phyloP scores from a whole-genome alignment of 441 rosid species.

The Jatropha multifida region DNA sequence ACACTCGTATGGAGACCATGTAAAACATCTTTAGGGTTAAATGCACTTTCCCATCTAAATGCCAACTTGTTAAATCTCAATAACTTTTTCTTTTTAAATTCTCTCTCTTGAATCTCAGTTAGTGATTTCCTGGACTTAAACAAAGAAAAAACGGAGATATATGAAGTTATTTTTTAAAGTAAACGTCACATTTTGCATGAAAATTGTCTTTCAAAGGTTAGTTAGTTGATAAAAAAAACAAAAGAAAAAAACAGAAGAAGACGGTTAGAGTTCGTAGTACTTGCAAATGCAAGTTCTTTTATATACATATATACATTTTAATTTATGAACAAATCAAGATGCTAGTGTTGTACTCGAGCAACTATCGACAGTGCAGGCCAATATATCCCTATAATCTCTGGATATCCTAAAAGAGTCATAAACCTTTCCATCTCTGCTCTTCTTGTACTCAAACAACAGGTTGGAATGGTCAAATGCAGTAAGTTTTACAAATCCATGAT shows the following conservation, averaged over 20 bases:
- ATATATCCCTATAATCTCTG: constrained; percentile 61
- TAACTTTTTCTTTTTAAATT: too few species aligned
- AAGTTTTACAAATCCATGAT: constrained; percentile 67
- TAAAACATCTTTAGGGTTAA: not conserved
- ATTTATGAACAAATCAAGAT: not conserved
- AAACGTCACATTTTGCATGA: not conserved
- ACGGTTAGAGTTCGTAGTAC: not conserved
- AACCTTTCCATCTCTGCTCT: constrained; percentile 74
- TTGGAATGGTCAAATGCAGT: constrained; percentile 64
- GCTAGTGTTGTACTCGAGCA: constrained; percentile 68
- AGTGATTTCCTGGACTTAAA: too few species aligned
- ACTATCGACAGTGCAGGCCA: constrained; percentile 66
- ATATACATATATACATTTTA: too few species aligned
- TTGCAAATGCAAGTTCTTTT: not conserved
- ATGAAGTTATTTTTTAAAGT: too few species aligned
- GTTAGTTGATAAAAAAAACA: too few species aligned
- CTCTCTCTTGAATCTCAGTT: too few species aligned
- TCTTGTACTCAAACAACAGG: constrained; percentile 73
- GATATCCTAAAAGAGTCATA: constrained; percentile 71
- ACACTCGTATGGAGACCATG: not conserved
- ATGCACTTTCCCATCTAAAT: not conserved
- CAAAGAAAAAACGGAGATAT: too few species aligned
- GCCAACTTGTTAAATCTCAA: too few species aligned
- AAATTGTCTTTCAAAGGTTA: not conserved
- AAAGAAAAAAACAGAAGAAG: not conserved